phyloP scores from a whole-genome alignment of 257 asterid genomes.

The Catharanthus roseus region DNA sequence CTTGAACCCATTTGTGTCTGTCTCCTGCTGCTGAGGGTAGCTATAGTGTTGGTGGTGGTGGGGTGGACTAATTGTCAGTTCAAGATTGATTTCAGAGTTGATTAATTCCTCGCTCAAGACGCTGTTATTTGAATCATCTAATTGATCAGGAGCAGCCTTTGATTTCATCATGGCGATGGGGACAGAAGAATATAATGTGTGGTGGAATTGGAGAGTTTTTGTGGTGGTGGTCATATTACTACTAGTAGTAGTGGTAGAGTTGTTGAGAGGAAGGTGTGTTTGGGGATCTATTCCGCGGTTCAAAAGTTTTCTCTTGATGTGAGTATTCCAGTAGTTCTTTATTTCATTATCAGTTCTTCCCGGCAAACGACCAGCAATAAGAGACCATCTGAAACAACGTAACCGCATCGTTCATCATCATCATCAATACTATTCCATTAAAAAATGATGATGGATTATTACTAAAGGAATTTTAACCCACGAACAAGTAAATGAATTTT shows the following conservation, averaged over 20 bases:
- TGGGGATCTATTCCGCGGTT: conserved; percentile 37
- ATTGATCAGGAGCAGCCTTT: background rate
- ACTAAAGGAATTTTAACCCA: no score
- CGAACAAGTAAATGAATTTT: no score
- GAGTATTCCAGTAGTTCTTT: conserved; percentile 47
- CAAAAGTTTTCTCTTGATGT: conserved; percentile 35
- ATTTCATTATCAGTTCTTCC: conserved; percentile 49
- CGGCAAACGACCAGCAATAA: conserved; percentile 36
- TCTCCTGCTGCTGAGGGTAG: no score
- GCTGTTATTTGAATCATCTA: background rate
- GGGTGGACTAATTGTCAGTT: conserved; percentile 38
- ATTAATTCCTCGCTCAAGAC: conserved; percentile 1
- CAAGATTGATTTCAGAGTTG: conserved; percentile 25
- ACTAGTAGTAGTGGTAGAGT: background rate
- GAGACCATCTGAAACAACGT: conserved; percentile 40
- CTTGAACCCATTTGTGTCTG: background rate
- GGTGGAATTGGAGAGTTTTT: no score
- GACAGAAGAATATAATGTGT: no score
- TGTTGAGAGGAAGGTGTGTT: conserved; percentile 25
- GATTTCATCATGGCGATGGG: no score
- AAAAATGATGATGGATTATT: no score
- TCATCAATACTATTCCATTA: no score
- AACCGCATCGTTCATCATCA: no score
- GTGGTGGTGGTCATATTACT: no score
- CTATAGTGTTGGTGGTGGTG: no score